Evolutionary conservation across 306 rosid genomes (phyloP), one percentile per base, ranked within the genome.

Genomic region (Prunus mira): DNA sequence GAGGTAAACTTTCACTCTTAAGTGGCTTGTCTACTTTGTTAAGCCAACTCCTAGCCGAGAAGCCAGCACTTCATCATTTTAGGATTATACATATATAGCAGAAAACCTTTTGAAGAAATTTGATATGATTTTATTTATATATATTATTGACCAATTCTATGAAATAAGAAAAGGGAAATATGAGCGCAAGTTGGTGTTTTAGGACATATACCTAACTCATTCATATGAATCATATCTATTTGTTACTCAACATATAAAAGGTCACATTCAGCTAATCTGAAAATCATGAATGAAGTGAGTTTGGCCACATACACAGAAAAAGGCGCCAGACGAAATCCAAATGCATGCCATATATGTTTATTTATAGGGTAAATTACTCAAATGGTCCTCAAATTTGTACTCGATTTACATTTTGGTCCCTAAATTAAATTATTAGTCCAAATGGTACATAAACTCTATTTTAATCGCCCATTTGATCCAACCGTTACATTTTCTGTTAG

Each of bases 201-300:
- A 24, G 3, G 64, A 55, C 25, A 55, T 24, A 9, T 62, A 62
- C 67, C 67, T 28, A 62, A 58, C 13, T 22, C 27, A 62, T 7
- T 32, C 11, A 27, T 15, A 61, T 61, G 18, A 4, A 50, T 50
- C 34, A 32, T 32, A 32, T 32, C 6, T 32, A 5, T 51, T 51
- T 17, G 56, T 51, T 51, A 17, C 20, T 51, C 5, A 5, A 51
- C 20, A 14, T 51, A 12, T 47, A 11, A 25, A 30, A 63, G 45
- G 45, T 63, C 67, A 63, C 45, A 30, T 63, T 63, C 45, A 63
- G 7, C 12, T 62, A 30, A 18, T 41, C 34, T 34, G 20, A 7
- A 69, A 19, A 28, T 50, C 30, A 69, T 69, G 49, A 54, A 27
- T 67, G 80, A 67, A 56, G 58, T 55, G 27, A 46, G 41, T 18